These are phyloP conservation scores for Solanum bulbocastanum DNA, from an alignment of 257 asterid genomes.

Conservation along the genomic window DNA sequence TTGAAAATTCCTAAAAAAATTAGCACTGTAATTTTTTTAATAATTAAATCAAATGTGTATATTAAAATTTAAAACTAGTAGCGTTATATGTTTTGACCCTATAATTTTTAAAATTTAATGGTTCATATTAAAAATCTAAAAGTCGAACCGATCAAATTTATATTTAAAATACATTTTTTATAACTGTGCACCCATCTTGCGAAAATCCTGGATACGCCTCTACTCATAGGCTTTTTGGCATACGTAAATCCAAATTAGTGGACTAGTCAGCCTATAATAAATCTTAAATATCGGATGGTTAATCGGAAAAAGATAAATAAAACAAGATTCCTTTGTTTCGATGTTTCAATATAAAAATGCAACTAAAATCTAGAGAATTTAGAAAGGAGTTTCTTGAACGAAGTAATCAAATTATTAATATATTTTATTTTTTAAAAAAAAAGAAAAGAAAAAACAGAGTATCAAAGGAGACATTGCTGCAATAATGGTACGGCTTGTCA, in stretches of 20 bases:
- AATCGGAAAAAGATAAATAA: background rate
- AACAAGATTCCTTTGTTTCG: background rate
- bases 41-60: no score
- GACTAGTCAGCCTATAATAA: background rate
- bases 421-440: background rate
- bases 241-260: background rate
- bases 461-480: background rate
- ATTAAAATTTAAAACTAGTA: no score
- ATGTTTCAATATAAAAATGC: background rate
- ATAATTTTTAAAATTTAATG: no score
- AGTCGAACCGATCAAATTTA: no score
- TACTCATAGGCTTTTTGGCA: rapidly evolving
- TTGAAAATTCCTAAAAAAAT: no score
- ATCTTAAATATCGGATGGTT: background rate
- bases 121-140: no score
- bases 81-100: no score
- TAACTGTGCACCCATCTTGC: no score
- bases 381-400: background rate
- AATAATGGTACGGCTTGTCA: constrained; percentile 8
- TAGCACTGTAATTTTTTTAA: no score
- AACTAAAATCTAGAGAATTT: background rate
- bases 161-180: no score
- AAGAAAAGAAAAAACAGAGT: background rate
- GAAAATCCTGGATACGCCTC: no score
- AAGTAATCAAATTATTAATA: background rate